Evolutionary conservation across 495 filamentous ascomycete species (phyloP), one percentile per base, ranked within the genome.

Genomic region (Chaetomium tenue): DNA sequence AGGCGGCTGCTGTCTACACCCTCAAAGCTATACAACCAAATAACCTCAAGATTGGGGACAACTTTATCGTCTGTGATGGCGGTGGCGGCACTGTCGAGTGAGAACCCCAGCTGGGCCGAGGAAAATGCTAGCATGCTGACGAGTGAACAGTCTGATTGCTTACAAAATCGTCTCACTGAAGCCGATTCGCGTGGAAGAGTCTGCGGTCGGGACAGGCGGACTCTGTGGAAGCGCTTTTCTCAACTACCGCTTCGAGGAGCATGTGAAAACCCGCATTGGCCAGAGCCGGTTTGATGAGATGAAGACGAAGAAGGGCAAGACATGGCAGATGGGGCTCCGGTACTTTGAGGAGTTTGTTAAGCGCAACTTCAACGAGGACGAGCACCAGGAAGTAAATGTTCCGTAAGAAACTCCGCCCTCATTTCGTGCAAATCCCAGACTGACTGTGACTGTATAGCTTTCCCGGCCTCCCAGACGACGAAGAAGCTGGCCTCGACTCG

Each of bases 1-100:
- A 92, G 74, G 89, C 88, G 4, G 89, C 89, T 0, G 90, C 89
- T 0, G 83, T 90, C 0, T 90, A 90, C 66, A 87, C 88, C 0
- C 78, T 93, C 2, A 84, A 86, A 56, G 84, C 83, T 7, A 87
- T 86, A 65, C 83, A 87, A 72, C 87, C 82, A n/a, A 89, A 86
- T 64, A 79, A 79, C 52, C 75, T 87, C 37, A 83, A 76, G 61
- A 74, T 88, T 18, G 87, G 84, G 0, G 88, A 92, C 63, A 89
- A 88, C 50, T 88, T 92, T 64, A 80, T 92, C 48, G 79, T 92
- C 3, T 89, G 88, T 68, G 90, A 92, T 72, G 89, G 87, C 0
- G 88, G 89, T 39, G 90, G 89, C n/a, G 90, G 89, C 1, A 92
- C 89, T 0, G 88, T 91, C 0, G 84, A 80, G 80, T 82, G 20